A percentile compares a stretch with the other conserved stretches of the same genome.
phyloP scores from a whole-genome alignment of 83 land plant species.

The Larix sibirica region DNA sequence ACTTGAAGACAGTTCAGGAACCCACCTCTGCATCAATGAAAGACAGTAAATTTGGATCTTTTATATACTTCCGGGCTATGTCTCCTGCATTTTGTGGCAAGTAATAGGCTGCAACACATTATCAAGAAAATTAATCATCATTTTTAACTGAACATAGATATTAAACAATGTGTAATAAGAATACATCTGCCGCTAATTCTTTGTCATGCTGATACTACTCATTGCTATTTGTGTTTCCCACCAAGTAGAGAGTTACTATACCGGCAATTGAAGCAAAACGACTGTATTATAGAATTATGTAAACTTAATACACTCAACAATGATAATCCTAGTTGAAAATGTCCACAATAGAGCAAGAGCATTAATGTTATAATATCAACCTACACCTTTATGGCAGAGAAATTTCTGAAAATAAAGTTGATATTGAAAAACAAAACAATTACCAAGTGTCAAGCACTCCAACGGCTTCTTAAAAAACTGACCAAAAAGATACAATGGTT shows the following conservation, averaged over 20 bases:
- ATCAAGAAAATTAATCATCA: not conserved
- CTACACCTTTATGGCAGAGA: not conserved
- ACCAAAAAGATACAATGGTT: conserved; percentile 94
- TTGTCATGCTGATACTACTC: not conserved
- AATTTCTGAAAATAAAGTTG: not conserved
- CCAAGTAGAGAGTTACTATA: not conserved
- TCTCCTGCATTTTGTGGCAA: conserved; percentile 97
- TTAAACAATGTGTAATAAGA: not conserved
- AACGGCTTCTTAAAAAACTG: conserved; percentile 93
- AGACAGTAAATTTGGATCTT: conserved; percentile 80
- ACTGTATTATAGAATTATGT: not conserved
- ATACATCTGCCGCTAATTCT: not conserved
- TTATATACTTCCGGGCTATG: conserved; percentile 90
- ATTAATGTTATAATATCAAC: not conserved
- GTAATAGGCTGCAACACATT: conserved; percentile 78
- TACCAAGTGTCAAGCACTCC: conserved; percentile 94
- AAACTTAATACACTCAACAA: not conserved
- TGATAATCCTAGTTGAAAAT: not conserved
- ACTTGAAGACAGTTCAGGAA: not conserved
- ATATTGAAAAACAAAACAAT: conserved; percentile 13
- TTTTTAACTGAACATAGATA: not conserved
- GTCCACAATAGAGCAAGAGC: not conserved
- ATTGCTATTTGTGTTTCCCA: conserved; percentile 7
- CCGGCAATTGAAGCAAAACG: not conserved
- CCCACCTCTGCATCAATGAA: conserved; percentile 98